A percentile compares a stretch with the other conserved stretches of the same genome.
phyloP scores from a whole-genome alignment of 2,329 filamentous ascomycete species.

The Cladosporium oxysporum region DNA sequence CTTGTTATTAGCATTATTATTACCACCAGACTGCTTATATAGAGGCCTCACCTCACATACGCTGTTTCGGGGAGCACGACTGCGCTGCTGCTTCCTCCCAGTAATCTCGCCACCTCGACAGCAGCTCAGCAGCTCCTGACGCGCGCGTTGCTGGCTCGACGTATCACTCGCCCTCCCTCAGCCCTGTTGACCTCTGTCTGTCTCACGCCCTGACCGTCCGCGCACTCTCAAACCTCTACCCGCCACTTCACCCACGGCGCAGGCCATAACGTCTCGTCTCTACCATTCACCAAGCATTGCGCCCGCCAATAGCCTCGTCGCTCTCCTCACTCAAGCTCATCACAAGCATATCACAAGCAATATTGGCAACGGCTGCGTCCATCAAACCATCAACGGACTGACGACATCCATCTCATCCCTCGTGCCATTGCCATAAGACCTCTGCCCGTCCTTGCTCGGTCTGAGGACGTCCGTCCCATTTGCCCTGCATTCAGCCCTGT shows the following conservation, averaged over 20 bases:
- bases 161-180: background rate
- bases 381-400: background rate
- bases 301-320: slow-evolving; percentile 8
- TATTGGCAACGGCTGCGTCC: slow-evolving; percentile 17
- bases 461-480: slow-evolving; percentile 6
- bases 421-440: slow-evolving; percentile 8
- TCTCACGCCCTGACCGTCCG: slow-evolving; percentile 12
- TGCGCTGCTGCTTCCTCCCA: background rate
- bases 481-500: slow-evolving; percentile 5
- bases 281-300: slow-evolving; percentile 13
- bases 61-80: background rate
- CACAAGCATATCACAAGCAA: slow-evolving; percentile 18
- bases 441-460: slow-evolving; percentile 9
- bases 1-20: background rate
- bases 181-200: background rate
- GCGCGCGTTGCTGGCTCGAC: background rate
- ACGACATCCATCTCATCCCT: slow-evolving; percentile 9
- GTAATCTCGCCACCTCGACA: background rate
- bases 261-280: background rate
- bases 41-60: too few relatives aligned
- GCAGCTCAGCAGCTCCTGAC: background rate
- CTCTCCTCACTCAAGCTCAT: slow-evolving; percentile 6
- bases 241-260: slow-evolving; percentile 8
- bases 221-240: slow-evolving; percentile 10
- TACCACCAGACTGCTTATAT: background rate